Base-by-base conservation (phyloP, 164 flowering plant species). In the Hamamelis virginiana region DNA sequence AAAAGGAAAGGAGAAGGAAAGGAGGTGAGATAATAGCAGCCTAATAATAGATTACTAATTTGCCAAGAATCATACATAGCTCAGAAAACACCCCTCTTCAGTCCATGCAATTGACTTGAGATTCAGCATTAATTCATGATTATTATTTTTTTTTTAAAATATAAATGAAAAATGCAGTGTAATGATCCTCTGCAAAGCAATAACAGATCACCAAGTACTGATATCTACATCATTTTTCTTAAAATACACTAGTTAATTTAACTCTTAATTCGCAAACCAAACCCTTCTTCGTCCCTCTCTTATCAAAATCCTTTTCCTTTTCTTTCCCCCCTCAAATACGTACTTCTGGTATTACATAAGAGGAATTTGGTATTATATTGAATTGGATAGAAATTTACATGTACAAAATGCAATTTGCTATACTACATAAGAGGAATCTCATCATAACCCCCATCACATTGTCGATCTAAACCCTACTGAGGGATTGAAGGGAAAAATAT, bases 401-500 rank as follows among this genome's bases (percentile, higher is more conserved):
- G 21, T 68, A 73, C 71, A 73, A 28, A 13, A 25, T 27, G 45
- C 6, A 67, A 27, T 16, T 68, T 43, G n/a, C 59, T 25, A 28
- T 51, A 41, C 38, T 44, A 53, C 13, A 8, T 60, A 6, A 14
- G 44, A 48, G 19, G 25, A 51, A 66, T 25, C 19, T 46, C 53
- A 66, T 19, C 68, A 48, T 22, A 4, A 1, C 23, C n/a, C 23
- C n/a, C 22, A 33, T 27, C 46, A n/a, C 12, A 46, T 1, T 19
- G 27, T 18, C 25, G 12, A 50, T 65, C 59, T 51, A 26, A 18
- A 38, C 25, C 23, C 25, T 19, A 41, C 26, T 28, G 38, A 27
- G 59, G 59, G 8, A 12, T n/a, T 15, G 44, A n/a, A 27, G 59
- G 59, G 11, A 61, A 27, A 19, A 45, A 57, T 8, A 58, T 55